These are phyloP conservation scores for Nothophytophthora sp. DNA, from an alignment of 352 stramenopile species.

Conservation along the genomic window DNA sequence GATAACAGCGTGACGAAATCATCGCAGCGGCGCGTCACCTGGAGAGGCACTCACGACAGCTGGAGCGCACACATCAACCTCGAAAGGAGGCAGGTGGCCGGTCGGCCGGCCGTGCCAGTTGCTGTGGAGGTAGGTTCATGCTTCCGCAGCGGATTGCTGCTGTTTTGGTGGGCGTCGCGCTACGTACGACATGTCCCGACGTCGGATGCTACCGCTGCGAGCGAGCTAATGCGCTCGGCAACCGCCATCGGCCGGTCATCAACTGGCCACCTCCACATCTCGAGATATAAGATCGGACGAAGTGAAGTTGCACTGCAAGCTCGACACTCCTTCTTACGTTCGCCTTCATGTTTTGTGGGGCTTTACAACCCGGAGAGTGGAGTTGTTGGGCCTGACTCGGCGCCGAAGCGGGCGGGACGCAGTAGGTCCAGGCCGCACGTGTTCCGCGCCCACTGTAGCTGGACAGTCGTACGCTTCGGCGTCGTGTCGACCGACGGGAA, in stretches of 20 bases:
- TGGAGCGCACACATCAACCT: slow-evolving; percentile 1
- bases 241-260: too few species aligned
- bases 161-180: neutral
- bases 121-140: too few species aligned
- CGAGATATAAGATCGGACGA: too few species aligned
- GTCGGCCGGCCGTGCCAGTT: too few species aligned
- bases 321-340: too few species aligned
- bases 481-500: neutral
- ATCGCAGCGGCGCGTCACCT: slow-evolving; percentile 8
- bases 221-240: neutral
- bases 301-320: too few species aligned
- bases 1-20: neutral
- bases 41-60: slow-evolving; percentile 5
- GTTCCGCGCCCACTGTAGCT: neutral
- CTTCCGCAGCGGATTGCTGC: too few species aligned
- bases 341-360: too few species aligned
- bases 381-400: too few species aligned
- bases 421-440: neutral
- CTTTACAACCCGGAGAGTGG: too few species aligned
- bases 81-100: too few species aligned
- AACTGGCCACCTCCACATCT: too few species aligned
- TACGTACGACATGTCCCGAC: neutral
- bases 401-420: neutral
- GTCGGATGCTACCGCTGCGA: neutral
- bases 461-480: neutral